Percentiles rank a stretch among this genome's conserved stretches.
phyloP scores from a whole-genome alignment of 129 eudicot genomes.

The Helianthus tuberosus region DNA sequence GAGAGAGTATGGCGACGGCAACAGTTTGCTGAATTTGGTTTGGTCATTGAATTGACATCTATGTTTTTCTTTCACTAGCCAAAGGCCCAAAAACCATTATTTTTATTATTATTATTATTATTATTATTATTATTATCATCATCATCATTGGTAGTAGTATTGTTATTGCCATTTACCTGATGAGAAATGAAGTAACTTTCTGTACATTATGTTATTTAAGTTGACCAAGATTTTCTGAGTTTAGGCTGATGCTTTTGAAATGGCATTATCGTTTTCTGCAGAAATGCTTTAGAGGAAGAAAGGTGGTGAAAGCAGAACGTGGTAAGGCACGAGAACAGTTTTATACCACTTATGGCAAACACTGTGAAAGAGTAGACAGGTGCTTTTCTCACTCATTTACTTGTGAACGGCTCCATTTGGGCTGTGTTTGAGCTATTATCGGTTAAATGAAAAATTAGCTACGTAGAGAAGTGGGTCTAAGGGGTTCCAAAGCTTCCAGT shows the following conservation, averaged over 20 bases:
- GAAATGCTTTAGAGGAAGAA: slow-evolving; percentile 98
- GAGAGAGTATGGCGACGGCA: background rate
- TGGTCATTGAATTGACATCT: background rate
- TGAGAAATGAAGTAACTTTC: background rate
- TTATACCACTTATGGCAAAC: slow-evolving; percentile 65
- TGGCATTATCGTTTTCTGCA: slow-evolving; percentile 35
- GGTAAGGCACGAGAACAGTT: slow-evolving; percentile 65
- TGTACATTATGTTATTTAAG: background rate
- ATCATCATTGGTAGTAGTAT: background rate
- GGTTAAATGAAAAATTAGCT: background rate
- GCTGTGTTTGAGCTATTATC: background rate
- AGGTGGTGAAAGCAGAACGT: slow-evolving; percentile 70
- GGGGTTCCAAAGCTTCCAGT: background rate
- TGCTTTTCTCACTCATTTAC: slow-evolving; percentile 2
- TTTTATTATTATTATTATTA: background rate
- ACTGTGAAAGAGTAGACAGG: slow-evolving; percentile 81
- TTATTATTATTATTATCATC: background rate
- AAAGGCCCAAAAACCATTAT: background rate
- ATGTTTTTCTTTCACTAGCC: background rate
- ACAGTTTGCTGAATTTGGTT: background rate
- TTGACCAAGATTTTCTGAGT: background rate
- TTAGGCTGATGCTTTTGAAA: no score
- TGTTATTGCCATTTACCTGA: background rate
- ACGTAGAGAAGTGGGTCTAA: background rate
- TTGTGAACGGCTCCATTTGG: background rate